phyloP scores from a whole-genome alignment of 306 rosid species.

The Rosa chinensis region DNA sequence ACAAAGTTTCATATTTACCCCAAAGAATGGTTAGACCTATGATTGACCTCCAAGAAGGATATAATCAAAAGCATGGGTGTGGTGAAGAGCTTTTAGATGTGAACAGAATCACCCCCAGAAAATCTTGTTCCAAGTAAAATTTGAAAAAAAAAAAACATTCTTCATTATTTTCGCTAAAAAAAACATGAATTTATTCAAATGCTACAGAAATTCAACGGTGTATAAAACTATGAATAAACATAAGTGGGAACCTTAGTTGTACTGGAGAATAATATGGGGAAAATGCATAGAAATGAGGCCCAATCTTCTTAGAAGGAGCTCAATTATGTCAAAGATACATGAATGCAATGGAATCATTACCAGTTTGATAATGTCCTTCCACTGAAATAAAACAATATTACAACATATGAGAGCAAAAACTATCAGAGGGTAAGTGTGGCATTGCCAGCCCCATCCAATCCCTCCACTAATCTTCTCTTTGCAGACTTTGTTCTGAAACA shows the following conservation, averaged over 20 bases:
- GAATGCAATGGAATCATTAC: constrained; percentile 1
- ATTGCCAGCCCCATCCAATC: constrained; percentile 42
- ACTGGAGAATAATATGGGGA: background rate
- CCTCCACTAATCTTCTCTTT: constrained; percentile 75
- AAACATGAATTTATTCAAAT: background rate
- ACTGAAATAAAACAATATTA: constrained; percentile 3
- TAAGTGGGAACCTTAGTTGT: background rate
- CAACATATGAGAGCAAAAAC: background rate
- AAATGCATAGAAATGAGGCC: constrained; percentile 2
- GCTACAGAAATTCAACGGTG: background rate
- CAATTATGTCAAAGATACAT: background rate
- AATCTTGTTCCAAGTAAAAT: background rate
- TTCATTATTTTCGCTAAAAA: too few relatives aligned
- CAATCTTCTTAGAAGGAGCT: constrained; percentile 6
- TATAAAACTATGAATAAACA: background rate
- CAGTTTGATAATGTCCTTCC: background rate
- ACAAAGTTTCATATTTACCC: background rate
- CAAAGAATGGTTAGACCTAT: background rate
- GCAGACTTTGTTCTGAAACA: constrained; percentile 92
- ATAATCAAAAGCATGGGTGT: background rate
- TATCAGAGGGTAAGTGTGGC: constrained; percentile 38
- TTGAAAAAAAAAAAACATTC: too few relatives aligned
- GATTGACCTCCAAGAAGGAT: background rate
- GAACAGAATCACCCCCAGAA: background rate
- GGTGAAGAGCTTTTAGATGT: background rate